Base-by-base conservation (phyloP, 352 stramenopile genomes). In the Salisapilia sapeloensis region DNA sequence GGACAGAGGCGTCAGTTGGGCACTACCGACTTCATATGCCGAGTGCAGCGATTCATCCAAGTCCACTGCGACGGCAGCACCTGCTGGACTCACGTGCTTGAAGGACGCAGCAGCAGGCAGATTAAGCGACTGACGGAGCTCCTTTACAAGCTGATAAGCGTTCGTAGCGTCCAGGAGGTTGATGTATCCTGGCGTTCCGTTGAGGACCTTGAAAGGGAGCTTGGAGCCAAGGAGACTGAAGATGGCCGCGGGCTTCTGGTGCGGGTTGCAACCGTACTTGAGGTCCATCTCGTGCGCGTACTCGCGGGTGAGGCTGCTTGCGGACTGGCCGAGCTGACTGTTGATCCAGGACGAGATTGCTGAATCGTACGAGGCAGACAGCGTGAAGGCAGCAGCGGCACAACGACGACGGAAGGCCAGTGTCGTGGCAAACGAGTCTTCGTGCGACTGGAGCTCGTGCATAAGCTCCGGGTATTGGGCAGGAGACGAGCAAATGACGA, bases 151-250 rank as follows among this genome's bases (percentile, higher is more conserved):
- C 55, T 99, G 94, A 75, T 94, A 99, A n/a, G 93, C 92, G 71
- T 99, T 99, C 32, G 84, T 83, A 19, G 95, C 96, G 55, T 99
- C 96, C 27, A 99, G 64, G 25, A 99, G 62, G 64, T 99, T 99
- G 53, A 99, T 99, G 75, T 99, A 99, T 14, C 96, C 96, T 4
- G 93, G 93, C n/a, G 76, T 92, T 29, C 91, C 80, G 53, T 93
- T 92, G 27, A 87, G 58, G 35, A 93, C 70, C 42, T 59, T 58
- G 54, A 95, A 96, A 2, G 82, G 82, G 24, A 95, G 47, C 40
- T 74, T 84, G 29, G 46, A 44, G 32, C 65, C 66, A 3, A 65
- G 43, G 10, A 71, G 56, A 21, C 62, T 84, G 24, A 82, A 50
- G 43, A 86, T 83, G 15, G 66, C 55, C 27, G 94, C 85, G 16